phyloP scores from a whole-genome alignment of 2,329 filamentous ascomycete genomes.

The Escovopsis sp. region DNA sequence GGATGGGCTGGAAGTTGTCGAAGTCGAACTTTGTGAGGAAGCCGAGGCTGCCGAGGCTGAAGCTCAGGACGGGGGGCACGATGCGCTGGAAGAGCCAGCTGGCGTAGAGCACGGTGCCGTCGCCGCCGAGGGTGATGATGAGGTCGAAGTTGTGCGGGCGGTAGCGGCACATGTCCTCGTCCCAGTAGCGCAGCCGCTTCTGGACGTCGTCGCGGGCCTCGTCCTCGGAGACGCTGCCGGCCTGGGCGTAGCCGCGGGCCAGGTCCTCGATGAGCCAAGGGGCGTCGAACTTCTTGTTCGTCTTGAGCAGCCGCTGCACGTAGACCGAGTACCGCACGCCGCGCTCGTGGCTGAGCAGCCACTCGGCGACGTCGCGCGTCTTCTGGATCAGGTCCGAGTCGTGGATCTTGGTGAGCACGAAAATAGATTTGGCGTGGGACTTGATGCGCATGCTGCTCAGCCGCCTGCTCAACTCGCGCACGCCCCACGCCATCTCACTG shows the following conservation, averaged over 20 bases:
- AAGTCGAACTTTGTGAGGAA: constrained; percentile 98
- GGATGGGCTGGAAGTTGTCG: constrained; percentile 51
- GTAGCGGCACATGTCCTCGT: constrained; percentile 58
- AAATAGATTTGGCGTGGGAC: constrained; percentile 68
- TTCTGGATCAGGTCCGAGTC: constrained; percentile 66
- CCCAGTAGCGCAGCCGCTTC: constrained; percentile 66
- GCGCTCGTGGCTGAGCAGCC: constrained; percentile 62
- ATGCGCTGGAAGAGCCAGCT: constrained; percentile 95
- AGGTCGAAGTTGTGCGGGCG: constrained; percentile 87
- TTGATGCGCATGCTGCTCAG: constrained; percentile 71
- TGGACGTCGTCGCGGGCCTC: constrained; percentile 22
- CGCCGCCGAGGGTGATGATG: constrained; percentile 78
- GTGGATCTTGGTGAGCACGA: constrained; percentile 83
- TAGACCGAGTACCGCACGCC: constrained; percentile 62
- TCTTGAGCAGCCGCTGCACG: constrained; percentile 61
- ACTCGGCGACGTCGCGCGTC: constrained; percentile 62
- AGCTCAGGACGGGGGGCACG: constrained; percentile 84
- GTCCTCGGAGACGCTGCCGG: constrained; percentile 15
- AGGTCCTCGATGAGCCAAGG: constrained; percentile 51
- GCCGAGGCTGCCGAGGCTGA: constrained; percentile 78
- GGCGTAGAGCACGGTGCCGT: constrained; percentile 92
- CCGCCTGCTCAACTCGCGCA: constrained; percentile 76
- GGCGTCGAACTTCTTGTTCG: constrained; percentile 59
- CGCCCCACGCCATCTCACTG: constrained; percentile 93
- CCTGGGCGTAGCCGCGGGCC: constrained; percentile 26